A percentile compares a stretch with the other conserved stretches of the same genome.
Conservation (phyloP, 306 rosid genomes). For the Sindora glabra region DNA sequence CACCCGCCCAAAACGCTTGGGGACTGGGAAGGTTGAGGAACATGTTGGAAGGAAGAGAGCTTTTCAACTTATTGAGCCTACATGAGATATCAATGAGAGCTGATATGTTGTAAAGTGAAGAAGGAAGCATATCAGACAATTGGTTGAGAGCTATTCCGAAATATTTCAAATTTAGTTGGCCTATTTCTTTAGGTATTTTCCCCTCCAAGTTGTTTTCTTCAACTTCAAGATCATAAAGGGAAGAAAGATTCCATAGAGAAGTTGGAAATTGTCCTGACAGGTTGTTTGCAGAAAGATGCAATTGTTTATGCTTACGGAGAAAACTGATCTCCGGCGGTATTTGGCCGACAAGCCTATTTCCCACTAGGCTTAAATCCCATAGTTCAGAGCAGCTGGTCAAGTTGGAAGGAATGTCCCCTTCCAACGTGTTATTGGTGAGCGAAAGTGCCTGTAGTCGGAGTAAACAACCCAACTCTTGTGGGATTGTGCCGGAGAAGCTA, state of each 20-base stretch:
- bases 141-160: background rate
- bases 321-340: background rate
- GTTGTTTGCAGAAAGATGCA: background rate
- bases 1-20: fast-evolving
- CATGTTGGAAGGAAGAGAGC: background rate
- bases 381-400: background rate
- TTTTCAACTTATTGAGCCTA: background rate
- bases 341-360: background rate
- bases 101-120: slow-evolving; percentile 13
- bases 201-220: background rate
- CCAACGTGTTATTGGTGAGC: background rate
- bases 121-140: slow-evolving; percentile 2
- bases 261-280: background rate
- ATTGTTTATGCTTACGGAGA: background rate
- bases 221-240: background rate
- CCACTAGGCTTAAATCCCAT: background rate
- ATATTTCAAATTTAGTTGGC: background rate
- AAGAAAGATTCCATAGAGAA: background rate
- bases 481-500: background rate
- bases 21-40: background rate
- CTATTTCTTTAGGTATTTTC: background rate
- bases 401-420: background rate
- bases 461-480: background rate
- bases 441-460: background rate
- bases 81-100: background rate